Evolutionary conservation across 768 basidiomycete genomes (phyloP), one percentile per base, ranked within the genome.

Genomic region (Lactarius tabidus): DNA sequence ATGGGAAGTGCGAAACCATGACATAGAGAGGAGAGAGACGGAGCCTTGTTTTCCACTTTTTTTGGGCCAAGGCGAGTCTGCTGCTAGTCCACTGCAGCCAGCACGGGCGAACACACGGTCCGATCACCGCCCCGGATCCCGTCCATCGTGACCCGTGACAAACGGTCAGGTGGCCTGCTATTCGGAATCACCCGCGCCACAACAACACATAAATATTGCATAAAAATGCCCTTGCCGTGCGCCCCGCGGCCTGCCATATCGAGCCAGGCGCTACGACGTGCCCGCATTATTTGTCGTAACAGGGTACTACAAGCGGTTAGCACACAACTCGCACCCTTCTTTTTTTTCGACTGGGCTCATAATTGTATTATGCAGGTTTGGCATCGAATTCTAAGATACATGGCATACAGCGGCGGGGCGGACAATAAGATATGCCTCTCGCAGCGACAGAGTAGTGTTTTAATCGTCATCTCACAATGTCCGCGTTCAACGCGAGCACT

Each of bases 1-100:
- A 75, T n/a, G 88, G 81, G 31, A 89, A 83, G 33, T 77, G 71
- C 60, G 77, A 66, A 59, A 82, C 72, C 85, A 86, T 86, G 69
- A 71, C 66, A 63, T 67, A 38, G 43, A 59, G 63, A 59, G 29
- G 23, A 29, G 45, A 14, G 2, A 51, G 31, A 26, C 3, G 31
- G 26, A 23, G 18, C 18, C 23, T 63, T 38, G 52, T 41, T 29
- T 38, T n/a, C 33, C 20, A n/a, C 15, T 3, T 48, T 48, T 43
- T 48, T 48, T 48, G 45, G 45, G 23, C 2, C 2, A 26, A 12
- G 18, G 12, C 10, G 23, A 26, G 23, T 48, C 23, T 26, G 9
- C n/a, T 45, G n/a, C n/a, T n/a, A n/a, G n/a, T 7, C 45, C 45
- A 48, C 10, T 12, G 6, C 2, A 36, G 18, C 8, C 7, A 6